Evolutionary conservation across 495 filamentous ascomycete genomes (phyloP), one percentile per base, ranked within the genome.

Genomic region (Usnea hakonensis): DNA sequence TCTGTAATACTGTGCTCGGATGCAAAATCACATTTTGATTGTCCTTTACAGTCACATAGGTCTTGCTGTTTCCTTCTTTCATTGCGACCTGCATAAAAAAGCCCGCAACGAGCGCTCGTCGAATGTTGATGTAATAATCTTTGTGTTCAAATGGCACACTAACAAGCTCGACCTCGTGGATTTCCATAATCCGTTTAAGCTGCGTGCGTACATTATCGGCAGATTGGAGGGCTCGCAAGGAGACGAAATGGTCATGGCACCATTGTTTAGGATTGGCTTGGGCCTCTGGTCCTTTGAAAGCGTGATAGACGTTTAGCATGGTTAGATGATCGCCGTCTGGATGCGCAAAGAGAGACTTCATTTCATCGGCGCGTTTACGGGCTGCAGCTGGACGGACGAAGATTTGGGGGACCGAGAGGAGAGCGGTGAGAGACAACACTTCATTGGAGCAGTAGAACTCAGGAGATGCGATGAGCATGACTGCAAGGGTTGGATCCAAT

Each of bases 11-110:
- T 5, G 91, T 95, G 64, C 89, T 90, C 9, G 94, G 94, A 75
- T 99, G 94, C 44, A 99, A 79, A 62, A 97, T 82, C 50, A 99
- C 94, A 57, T 82, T 87, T 78, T 90, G 82, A 67, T 97, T 86
- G 68, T 97, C 95, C 75, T 97, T 97, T 66, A 99, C 86, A 10
- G 94, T 99, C 58, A 85, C 82, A 76, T 99, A 99, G 63, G 75
- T 73, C 81, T 95, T 96, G 65, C 85, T 84, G 50, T 74, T 80
- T 40, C 77, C 75, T 62, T 95, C 89, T 67, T 86, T 88, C 84
- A 91, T 97, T 44, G 94, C 94, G n/a, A 97, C 88, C 70, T 99
- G 95, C 94, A 99, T 99, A 80, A 99, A 99, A 79, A 97, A 99
- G 26, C 94, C 94, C 2, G 90, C 84, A 17, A 96, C 87, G n/a